phyloP scores from a whole-genome alignment of 1,139 yeast genomes.

The Geotrichum reessii region DNA sequence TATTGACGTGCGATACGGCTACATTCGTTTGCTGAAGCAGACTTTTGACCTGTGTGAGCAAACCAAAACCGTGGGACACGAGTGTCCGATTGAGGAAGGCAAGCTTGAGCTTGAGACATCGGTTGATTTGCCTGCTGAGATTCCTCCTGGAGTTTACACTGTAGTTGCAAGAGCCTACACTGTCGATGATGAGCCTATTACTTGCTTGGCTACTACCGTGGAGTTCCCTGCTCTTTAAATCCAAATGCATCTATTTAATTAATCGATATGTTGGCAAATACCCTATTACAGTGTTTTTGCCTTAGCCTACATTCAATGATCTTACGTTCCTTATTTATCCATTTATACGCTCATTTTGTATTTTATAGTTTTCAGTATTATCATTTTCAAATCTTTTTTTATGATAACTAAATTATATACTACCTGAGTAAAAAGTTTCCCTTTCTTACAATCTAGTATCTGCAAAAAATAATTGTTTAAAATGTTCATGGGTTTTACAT shows the following conservation, averaged over 20 bases:
- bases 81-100: slow-evolving; percentile 76
- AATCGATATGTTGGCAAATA: not conserved
- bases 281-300: not conserved
- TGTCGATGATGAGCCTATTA: slow-evolving; percentile 67
- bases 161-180: slow-evolving; percentile 89
- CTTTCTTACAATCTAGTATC: too few relatives aligned
- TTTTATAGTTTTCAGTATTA: not conserved
- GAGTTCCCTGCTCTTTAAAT: slow-evolving; percentile 30
- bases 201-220: slow-evolving; percentile 80
- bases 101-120: slow-evolving; percentile 56
- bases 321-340: not conserved
- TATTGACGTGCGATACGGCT: slow-evolving; percentile 87
- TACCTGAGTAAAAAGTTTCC: too few relatives aligned
- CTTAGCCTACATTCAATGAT: not conserved
- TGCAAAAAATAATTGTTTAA: not conserved
- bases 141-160: slow-evolving; percentile 88
- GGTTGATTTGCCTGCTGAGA: slow-evolving; percentile 85
- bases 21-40: slow-evolving; percentile 76
- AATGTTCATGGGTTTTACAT: not conserved
- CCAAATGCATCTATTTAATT: not conserved
- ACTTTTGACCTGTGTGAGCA: slow-evolving; percentile 89
- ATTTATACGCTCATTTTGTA: not conserved
- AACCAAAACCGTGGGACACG: slow-evolving; percentile 57
- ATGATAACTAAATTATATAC: too few relatives aligned
- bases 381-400: too few relatives aligned